Base-by-base conservation (phyloP, 2,329 filamentous ascomycete genomes). In the Talaromyces sp. region DNA sequence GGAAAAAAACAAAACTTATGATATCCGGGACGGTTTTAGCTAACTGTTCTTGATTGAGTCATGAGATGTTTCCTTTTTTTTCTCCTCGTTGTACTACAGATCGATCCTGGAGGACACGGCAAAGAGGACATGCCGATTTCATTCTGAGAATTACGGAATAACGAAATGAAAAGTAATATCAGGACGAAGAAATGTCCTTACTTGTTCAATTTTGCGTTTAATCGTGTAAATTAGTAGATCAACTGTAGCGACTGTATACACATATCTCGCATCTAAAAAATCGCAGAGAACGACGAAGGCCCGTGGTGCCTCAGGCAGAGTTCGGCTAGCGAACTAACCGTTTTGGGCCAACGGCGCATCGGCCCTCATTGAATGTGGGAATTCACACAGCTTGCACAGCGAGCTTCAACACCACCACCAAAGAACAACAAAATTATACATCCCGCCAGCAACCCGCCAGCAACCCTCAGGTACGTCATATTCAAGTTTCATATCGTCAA, bases 271-370 rank as follows among this genome's bases (percentile, higher is more conserved):
- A 34, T 36, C 15, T 36, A 36, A 34, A 31, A 36, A 6, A 13
- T 40, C 5, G 22, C 51, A 29, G 5, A 53, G 8, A 36, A 25
- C 19, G 36, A 29, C 22, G 11, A 36, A 31, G 49, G 22, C n/a
- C 51, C 6, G 59, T n/a, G 34, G 29, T 65, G 58, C 63, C 40
- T 64, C 72, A 72, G 74, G 72, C 56, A 45, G 4, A 25, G 72
- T 73, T 70, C 73, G 69, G 77, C 77, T 79, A 79, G 78, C 51
- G 38, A 15, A 63, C 65, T 67, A 68, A 63, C 76, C 75, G 74
- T 77, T 78, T 79, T 79, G 75, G 76, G 77, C 71, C 71, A 73
- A 70, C 73, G 71, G 72, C 67, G 60, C 65, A 63, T 67, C 61
- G 63, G 67, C 63, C 66, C 65, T 67, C 47, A 38, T 31, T 56